Conservation (phyloP, 2,329 filamentous ascomycete genomes). For the Aspergillus quadrilineatus region DNA sequence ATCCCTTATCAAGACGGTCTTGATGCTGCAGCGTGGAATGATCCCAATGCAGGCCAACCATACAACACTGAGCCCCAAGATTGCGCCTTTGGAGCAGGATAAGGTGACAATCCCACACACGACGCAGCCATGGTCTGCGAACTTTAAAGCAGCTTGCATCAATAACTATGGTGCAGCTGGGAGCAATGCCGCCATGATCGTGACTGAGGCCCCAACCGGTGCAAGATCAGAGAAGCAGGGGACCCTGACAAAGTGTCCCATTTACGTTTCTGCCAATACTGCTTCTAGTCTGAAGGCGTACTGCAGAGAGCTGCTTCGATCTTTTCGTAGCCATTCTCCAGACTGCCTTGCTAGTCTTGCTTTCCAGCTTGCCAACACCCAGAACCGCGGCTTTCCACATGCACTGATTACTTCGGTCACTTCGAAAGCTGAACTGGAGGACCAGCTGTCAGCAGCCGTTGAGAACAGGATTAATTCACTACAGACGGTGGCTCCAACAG, state of each 20-base stretch:
- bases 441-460: not conserved
- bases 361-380: too few relatives aligned
- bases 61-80: not conserved
- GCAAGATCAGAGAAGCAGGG: too few relatives aligned
- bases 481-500: not conserved
- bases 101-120: not conserved
- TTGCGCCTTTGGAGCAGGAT: not conserved
- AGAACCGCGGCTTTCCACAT: too few relatives aligned
- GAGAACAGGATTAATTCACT: not conserved
- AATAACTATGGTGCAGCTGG: constrained; percentile 12
- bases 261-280: too few relatives aligned
- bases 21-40: constrained; percentile 13
- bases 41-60: constrained; percentile 13
- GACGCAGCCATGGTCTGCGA: not conserved
- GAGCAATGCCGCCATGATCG: constrained; percentile 5
- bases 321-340: too few relatives aligned
- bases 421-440: too few relatives aligned
- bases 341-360: too few relatives aligned
- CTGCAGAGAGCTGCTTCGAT: too few relatives aligned
- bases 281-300: too few relatives aligned
- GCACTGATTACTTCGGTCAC: too few relatives aligned
- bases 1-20: constrained; percentile 22
- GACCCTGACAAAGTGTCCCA: too few relatives aligned
- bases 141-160: not conserved
- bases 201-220: not conserved